Evolutionary conservation across 1,284 basidiomycete species (phyloP).

Genomic region (Malassezia caprae): DNA sequence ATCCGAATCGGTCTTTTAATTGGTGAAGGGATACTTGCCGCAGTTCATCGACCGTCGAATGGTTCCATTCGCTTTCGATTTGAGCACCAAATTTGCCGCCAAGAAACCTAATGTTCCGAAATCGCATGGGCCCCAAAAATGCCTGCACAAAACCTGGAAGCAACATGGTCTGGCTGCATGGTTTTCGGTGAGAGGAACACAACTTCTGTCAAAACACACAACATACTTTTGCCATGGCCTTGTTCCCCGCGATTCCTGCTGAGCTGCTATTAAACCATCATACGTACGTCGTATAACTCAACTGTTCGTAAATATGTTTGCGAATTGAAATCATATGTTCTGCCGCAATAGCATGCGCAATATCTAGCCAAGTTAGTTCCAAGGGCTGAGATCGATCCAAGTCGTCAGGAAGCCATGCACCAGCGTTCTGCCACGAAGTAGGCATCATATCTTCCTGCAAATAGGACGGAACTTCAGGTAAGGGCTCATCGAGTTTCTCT

Average conservation of each 20-base stretch:
- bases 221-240: conserved; percentile 68
- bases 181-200: conserved; percentile 34
- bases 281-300: conserved; percentile 75
- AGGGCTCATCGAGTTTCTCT: conserved; percentile 58
- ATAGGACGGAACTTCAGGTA: conserved; percentile 64
- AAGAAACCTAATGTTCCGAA: conserved; percentile 64
- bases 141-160: conserved; percentile 26
- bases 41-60: conserved; percentile 71
- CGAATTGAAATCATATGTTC: conserved; percentile 73
- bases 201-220: conserved; percentile 50
- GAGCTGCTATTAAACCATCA: conserved; percentile 49
- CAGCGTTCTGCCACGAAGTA: conserved; percentile 58
- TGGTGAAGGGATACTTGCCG: conserved; percentile 57
- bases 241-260: conserved; percentile 89
- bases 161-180: conserved; percentile 41
- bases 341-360: conserved; percentile 77
- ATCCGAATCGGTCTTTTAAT: conserved; percentile 72
- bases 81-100: conserved; percentile 88
- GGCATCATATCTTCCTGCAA: conserved; percentile 49
- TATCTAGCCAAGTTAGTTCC: conserved; percentile 70
- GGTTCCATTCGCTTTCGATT: conserved; percentile 75
- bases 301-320: conserved; percentile 59
- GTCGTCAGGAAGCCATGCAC: conserved; percentile 42
- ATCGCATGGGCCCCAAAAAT: conserved; percentile 33
- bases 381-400: conserved; percentile 22